Evolutionary conservation across 805 yeast species (phyloP), one percentile per base, ranked within the genome.

Genomic region (Teunomyces tritomae): DNA sequence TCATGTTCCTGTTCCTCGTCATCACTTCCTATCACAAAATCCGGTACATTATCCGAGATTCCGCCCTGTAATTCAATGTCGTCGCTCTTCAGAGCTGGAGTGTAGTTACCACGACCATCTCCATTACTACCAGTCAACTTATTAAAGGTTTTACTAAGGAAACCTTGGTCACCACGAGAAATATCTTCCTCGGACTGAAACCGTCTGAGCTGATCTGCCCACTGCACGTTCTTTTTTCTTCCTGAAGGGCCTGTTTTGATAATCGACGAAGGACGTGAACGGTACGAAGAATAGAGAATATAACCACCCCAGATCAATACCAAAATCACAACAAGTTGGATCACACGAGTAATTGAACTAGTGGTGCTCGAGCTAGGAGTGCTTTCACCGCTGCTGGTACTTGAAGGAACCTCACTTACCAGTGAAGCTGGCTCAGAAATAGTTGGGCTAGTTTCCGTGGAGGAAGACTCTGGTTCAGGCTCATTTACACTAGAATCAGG

Each of bases 21-120:
- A 44, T 78, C 82, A 54, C 79, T 74, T 29, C 66, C 76, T 41
- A 78, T 72, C n/a, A 74, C 65, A 47, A 78, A 77, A 33, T 76
- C 75, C 3, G 40, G 40, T 26, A 24, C 17, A 8, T 37, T 26
- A 9, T 37, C 40, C 5, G 29, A 13, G 9, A 37, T 13, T 4
- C 35, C 24, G 24, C 24, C 47, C n/a, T 47, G 47, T 48, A 50
- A 16, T 39, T 50, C 53, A 9, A 50, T 48, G 30, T 73, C 77
- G 42, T 68, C 70, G 9, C 56, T 46, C 28, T 37, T 37, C 27
- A 24, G 40, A 3, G 64, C 53, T 10, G 66, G 66, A 11, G 62
- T 57, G 47, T 68, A 68, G n/a, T 47, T 47, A 8, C 66, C 67
- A 9, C 57, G 51, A 9, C 45, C 34, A 39, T 67, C 67, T 2